Evolutionary conservation across 495 filamentous ascomycete genomes (phyloP), one percentile per base, ranked within the genome.

Genomic region (Cudoniella acicularis): DNA sequence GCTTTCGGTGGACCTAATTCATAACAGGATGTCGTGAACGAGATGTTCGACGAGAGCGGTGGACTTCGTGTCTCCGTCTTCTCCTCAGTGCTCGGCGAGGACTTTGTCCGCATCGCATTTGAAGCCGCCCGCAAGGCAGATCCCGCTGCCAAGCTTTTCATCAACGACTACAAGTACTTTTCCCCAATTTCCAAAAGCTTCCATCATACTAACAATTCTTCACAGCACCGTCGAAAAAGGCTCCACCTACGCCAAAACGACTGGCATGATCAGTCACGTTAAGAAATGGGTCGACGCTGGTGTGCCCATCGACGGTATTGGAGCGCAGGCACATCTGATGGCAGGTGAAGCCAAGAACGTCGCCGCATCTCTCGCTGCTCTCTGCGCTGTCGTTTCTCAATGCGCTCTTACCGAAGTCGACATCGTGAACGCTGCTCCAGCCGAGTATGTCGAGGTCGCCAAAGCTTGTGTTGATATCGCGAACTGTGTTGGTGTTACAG

Each of bases 401-500:
- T 75, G 82, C 25, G 82, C 84, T 25, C 73, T 87, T 49, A 86
- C 86, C 36, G 86, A 89, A 65, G 75, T 87, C 51, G 84, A 88
- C 56, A 87, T 90, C 69, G 79, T 79, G 54, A 76, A 75, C 51
- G 84, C 79, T 10, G 73, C 77, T 41, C 60, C 76, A 18, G 71
- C 71, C 25, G 87, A 90, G 70, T 91, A 88, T 66, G 74, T 79
- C 24, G 76, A 45, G 57, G 58, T 41, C 46, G 79, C 81, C 60
- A 80, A 86, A 18, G 86, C 85, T 25, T 91, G 87, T 64, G 66
- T 88, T 42, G 72, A 77, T 57, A 77, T 84, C 65, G 59, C 75
- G 10, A 86, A 84, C 69, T 91, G 88, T 68, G 79, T 90, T 20
- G 87, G 87, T 56, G 83, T 91, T 62, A 90, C 87, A 17, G 85